Conservation (phyloP, 768 basidiomycete genomes). For the Pleurotus giganteus region DNA sequence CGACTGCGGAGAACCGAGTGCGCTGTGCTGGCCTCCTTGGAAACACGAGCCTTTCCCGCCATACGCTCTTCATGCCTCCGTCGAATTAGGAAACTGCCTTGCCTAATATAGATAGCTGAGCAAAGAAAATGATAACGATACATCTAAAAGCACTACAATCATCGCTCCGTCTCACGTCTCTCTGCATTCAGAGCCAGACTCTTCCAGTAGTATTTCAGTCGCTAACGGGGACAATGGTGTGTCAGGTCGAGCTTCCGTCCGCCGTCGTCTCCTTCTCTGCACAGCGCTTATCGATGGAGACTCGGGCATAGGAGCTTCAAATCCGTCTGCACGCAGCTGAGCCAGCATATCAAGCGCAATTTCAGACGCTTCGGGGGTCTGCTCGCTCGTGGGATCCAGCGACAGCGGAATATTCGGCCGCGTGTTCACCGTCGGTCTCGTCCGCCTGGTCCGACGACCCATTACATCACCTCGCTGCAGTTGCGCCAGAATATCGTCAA, state of each 20-base stretch:
- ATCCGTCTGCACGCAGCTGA: conserved; percentile 68
- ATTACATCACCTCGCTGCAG: conserved; percentile 69
- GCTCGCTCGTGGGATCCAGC: conserved; percentile 28
- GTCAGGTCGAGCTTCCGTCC: conserved; percentile 19
- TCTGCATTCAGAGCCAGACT: neutral
- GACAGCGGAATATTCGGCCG: conserved; percentile 30
- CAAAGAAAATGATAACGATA: conserved; percentile 6
- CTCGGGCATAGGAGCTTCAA: conserved; percentile 40
- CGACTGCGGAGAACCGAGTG: too few relatives aligned
- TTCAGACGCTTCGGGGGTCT: conserved; percentile 47
- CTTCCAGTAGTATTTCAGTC: conserved; percentile 2
- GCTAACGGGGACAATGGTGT: conserved; percentile 1
- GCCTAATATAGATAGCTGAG: neutral
- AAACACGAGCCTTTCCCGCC: too few relatives aligned
- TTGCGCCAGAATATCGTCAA: conserved; percentile 72
- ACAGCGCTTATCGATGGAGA: conserved; percentile 43
- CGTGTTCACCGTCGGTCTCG: conserved; percentile 38
- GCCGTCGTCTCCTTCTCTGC: conserved; percentile 37
- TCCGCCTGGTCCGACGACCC: conserved; percentile 52
- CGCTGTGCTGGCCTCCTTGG: too few relatives aligned
- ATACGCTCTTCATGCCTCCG: too few relatives aligned
- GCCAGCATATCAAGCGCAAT: conserved; percentile 77
- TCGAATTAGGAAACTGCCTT: neutral
- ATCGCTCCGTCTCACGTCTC: neutral
- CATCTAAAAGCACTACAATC: conserved; percentile 8